phyloP scores from a whole-genome alignment of 1,139 yeast species.

The Scheffersomyces titani region DNA sequence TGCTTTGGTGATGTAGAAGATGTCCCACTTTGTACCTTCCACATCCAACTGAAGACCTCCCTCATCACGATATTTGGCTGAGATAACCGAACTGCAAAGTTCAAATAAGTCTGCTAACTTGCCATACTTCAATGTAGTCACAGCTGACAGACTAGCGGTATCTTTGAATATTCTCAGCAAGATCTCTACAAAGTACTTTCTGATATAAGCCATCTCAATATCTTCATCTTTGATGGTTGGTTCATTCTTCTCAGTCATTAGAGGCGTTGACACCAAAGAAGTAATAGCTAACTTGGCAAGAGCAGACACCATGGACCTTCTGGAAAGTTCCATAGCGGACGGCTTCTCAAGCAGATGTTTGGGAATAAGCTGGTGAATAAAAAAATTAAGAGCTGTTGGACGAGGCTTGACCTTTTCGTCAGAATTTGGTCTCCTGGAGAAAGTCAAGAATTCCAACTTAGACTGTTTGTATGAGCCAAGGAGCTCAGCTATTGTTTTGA shows the following conservation, averaged over 20 bases:
- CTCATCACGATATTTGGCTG: slow-evolving; percentile 43
- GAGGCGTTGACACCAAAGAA: slow-evolving; percentile 60
- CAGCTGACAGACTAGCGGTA: slow-evolving; percentile 22
- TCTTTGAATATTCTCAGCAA: slow-evolving; percentile 66
- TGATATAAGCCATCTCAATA: slow-evolving; percentile 67
- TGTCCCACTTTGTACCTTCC: slow-evolving; percentile 55
- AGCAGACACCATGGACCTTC: slow-evolving; percentile 44
- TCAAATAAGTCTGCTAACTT: slow-evolving; percentile 61
- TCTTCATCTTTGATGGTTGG: slow-evolving; percentile 56
- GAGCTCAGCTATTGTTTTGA: slow-evolving; percentile 70
- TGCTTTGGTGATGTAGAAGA: slow-evolving; percentile 59
- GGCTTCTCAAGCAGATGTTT: slow-evolving; percentile 43
- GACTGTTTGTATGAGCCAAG: slow-evolving; percentile 78
- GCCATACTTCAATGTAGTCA: slow-evolving; percentile 44
- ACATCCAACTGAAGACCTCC: slow-evolving; percentile 49
- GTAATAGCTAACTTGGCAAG: slow-evolving; percentile 56
- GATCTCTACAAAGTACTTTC: slow-evolving; percentile 74
- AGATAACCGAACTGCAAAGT: slow-evolving; percentile 45
- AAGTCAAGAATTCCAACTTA: slow-evolving; percentile 80
- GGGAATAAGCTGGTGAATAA: slow-evolving; percentile 75
- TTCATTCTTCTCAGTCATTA: slow-evolving; percentile 40
- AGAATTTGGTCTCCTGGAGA: slow-evolving; percentile 53
- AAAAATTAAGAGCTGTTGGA: slow-evolving; percentile 73
- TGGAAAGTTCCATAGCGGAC: slow-evolving; percentile 33
- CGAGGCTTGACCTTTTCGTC: slow-evolving; percentile 53